These are phyloP conservation scores for Tulasnella sp. DNA, from an alignment of 768 basidiomycete genomes.

Conservation along the genomic window DNA sequence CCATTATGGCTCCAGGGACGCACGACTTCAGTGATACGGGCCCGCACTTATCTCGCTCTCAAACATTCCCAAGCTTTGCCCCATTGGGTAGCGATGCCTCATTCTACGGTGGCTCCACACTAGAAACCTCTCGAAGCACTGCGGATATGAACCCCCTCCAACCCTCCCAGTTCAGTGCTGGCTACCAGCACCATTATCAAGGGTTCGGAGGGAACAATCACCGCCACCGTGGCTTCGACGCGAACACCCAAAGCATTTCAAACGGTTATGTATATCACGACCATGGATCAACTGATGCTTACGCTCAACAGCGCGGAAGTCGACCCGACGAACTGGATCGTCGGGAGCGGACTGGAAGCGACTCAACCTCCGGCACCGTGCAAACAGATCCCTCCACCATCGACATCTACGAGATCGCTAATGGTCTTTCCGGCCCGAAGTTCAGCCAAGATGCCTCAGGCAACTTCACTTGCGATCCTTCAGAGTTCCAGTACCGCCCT, in stretches of 20 bases:
- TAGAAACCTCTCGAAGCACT: neutral
- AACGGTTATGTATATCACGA: neutral
- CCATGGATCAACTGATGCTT: neutral
- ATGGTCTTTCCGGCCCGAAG: neutral
- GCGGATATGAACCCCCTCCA: neutral
- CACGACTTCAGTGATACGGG: neutral
- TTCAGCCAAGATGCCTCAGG: neutral
- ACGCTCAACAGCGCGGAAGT: neutral
- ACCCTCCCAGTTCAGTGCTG: neutral
- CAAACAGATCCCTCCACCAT: neutral
- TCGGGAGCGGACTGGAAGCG: constrained; percentile 11
- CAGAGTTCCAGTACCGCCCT: neutral
- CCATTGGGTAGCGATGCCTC: neutral
- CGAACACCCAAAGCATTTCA: neutral
- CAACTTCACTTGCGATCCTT: neutral
- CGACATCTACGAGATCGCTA: neutral
- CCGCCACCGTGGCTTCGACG: neutral
- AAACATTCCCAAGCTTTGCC: constrained; percentile 7
- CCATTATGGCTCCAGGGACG: neutral
- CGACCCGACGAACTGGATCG: neutral
- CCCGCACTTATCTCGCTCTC: neutral
- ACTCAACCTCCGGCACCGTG: neutral
- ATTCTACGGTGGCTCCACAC: neutral
- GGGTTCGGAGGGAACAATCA: neutral
- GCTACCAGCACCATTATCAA: too few relatives aligned